phyloP scores from a whole-genome alignment of 768 basidiomycete genomes.

The Epithele typhae region DNA sequence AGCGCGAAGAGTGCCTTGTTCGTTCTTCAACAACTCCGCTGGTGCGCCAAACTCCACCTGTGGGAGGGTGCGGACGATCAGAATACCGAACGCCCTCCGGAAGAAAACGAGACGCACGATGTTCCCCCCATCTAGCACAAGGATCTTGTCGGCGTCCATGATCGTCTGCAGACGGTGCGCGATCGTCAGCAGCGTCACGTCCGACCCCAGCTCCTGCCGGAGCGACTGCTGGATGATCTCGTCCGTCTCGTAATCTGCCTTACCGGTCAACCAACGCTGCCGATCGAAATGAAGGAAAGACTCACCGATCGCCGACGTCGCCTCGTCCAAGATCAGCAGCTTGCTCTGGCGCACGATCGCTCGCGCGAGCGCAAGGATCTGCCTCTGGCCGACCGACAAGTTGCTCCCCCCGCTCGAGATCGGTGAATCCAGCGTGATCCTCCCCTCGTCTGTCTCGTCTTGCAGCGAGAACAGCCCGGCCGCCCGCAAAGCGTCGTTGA shows the following conservation, averaged over 20 bases:
- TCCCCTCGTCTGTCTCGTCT: constrained; percentile 31
- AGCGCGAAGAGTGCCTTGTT: constrained; percentile 44
- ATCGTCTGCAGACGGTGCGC: constrained; percentile 37
- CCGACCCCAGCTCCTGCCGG: constrained; percentile 32
- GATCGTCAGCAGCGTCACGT: constrained; percentile 42
- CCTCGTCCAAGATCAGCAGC: constrained; percentile 55
- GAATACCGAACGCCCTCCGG: constrained; percentile 38
- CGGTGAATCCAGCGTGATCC: constrained; percentile 39
- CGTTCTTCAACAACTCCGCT: constrained; percentile 42
- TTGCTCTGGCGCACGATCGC: constrained; percentile 54
- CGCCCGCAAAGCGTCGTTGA: constrained; percentile 46
- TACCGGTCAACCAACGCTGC: neutral
- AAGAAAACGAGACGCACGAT: constrained; percentile 29
- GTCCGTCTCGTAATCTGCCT: constrained; percentile 40
- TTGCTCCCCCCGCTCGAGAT: constrained; percentile 42
- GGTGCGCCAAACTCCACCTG: constrained; percentile 52
- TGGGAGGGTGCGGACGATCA: constrained; percentile 25
- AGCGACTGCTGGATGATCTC: constrained; percentile 40
- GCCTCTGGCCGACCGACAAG: constrained; percentile 51
- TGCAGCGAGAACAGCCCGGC: constrained; percentile 41
- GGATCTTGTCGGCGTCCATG: constrained; percentile 57
- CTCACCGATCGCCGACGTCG: constrained; percentile 43
- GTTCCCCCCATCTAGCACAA: constrained; percentile 41
- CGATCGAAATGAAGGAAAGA: neutral
- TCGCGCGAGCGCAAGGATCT: constrained; percentile 54